These are phyloP conservation scores for Helicostylum pulchrum DNA, from an alignment of 192 early-diverging fungal species.

Conservation along the genomic window DNA sequence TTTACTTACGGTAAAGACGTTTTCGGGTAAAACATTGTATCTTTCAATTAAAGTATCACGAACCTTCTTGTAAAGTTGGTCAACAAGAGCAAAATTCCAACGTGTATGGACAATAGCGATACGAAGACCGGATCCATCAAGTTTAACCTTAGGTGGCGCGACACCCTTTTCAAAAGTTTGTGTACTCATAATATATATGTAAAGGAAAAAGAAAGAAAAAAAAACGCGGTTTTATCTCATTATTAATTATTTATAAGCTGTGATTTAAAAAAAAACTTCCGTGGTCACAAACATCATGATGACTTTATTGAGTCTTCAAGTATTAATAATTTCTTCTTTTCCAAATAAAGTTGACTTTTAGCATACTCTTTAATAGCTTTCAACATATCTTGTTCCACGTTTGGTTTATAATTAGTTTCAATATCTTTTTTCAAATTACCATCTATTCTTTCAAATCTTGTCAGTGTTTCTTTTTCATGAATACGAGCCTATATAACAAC, in stretches of 20 bases:
- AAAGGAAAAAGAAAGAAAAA: background rate
- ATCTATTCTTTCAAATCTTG: constrained; percentile 22
- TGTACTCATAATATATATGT: constrained; percentile 16
- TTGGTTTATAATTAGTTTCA: constrained; percentile 4
- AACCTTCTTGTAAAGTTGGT: constrained; percentile 75
- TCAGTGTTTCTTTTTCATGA: constrained; percentile 15
- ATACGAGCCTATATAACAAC: constrained; percentile 20
- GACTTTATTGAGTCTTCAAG: background rate
- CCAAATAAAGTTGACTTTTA: constrained; percentile 22
- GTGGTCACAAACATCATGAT: too few relatives aligned
- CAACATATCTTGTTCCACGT: constrained; percentile 14
- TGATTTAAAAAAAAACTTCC: too few relatives aligned
- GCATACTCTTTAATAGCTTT: constrained; percentile 21
- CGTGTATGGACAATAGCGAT: constrained; percentile 88
- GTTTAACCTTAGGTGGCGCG: constrained; percentile 43
- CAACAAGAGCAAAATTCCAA: constrained; percentile 90
- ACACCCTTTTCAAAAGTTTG: constrained; percentile 71
- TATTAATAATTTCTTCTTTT: constrained; percentile 18
- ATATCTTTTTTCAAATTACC: constrained; percentile 20
- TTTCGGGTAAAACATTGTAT: constrained; percentile 63
- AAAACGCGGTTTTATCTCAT: background rate
- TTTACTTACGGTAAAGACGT: constrained; percentile 67
- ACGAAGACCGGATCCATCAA: constrained; percentile 65
- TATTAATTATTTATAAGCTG: too few relatives aligned
- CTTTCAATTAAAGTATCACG: constrained; percentile 58